A percentile compares a stretch with the other conserved stretches of the same genome.
Evolutionary conservation across 306 rosid genomes (phyloP).

Genomic region (Ammopiptanthus mongolicus): DNA sequence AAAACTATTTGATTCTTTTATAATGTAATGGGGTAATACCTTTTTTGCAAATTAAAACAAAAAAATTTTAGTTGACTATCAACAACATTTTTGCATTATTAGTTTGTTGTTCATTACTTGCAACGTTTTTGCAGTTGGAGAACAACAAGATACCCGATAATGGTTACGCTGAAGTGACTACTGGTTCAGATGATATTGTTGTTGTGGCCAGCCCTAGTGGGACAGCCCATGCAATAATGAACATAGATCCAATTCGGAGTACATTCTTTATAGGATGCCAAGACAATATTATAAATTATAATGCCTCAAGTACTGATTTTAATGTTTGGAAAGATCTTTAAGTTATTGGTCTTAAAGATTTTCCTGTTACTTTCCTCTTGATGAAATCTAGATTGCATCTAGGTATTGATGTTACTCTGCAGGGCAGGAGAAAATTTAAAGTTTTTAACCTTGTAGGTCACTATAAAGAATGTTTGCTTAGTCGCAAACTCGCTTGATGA

Average conservation of each 20-base stretch:
- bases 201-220: conserved; percentile 70
- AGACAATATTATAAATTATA: conserved; percentile 53
- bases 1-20: neutral
- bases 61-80: neutral
- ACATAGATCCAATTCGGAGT: conserved; percentile 60
- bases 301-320: conserved; percentile 67
- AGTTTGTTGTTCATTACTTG: neutral
- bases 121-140: conserved; percentile 62
- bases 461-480: conserved; percentile 20
- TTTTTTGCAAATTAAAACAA: neutral
- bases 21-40: neutral
- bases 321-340: conserved; percentile 83
- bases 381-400: conserved; percentile 9
- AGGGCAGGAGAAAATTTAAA: neutral
- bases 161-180: conserved; percentile 67
- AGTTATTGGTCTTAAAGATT: conserved; percentile 4
- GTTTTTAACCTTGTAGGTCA: neutral
- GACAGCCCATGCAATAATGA: conserved; percentile 80
- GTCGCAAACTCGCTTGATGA: too few species aligned
- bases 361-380: neutral
- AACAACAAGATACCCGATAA: conserved; percentile 38
- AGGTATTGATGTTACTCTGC: neutral
- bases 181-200: conserved; percentile 66
- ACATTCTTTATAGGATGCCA: conserved; percentile 82
- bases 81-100: neutral